A percentile compares a stretch with the other conserved stretches of the same genome.
These are phyloP conservation scores for Didymosphaeria variabile DNA, from an alignment of 2,329 filamentous ascomycete genomes.

Conservation along the genomic window DNA sequence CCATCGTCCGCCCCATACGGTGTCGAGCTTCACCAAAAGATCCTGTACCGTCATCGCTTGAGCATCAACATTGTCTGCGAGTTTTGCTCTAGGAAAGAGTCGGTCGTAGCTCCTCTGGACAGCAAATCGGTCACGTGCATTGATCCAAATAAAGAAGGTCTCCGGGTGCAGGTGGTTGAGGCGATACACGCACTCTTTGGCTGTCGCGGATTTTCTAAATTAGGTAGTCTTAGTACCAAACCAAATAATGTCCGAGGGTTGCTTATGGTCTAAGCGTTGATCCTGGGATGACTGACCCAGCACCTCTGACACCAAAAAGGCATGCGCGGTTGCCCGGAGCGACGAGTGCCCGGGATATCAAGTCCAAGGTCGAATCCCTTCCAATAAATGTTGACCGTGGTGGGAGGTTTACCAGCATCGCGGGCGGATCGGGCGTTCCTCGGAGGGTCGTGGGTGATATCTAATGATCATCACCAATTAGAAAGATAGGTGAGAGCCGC, in stretches of 20 bases:
- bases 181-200: not conserved
- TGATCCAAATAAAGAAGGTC: not conserved
- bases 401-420: not conserved
- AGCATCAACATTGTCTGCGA: too few relatives aligned
- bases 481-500: not conserved
- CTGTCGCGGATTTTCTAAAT: conserved; percentile 3
- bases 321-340: not conserved
- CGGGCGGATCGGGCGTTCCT: not conserved
- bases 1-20: not conserved
- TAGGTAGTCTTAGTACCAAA: not conserved
- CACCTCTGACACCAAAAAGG: not conserved
- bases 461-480: not conserved
- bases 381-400: not conserved
- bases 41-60: not conserved
- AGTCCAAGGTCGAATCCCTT: not conserved
- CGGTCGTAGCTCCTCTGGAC: not conserved
- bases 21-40: not conserved
- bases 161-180: not conserved
- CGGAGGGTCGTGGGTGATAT: not conserved
- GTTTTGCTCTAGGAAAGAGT: not conserved
- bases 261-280: not conserved
- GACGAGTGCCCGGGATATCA: not conserved
- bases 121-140: not conserved
- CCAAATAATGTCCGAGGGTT: not conserved
- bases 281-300: conserved; percentile 5